Base-by-base conservation (phyloP, 139 green algal species). In the Tetratostichococcus sp. region DNA sequence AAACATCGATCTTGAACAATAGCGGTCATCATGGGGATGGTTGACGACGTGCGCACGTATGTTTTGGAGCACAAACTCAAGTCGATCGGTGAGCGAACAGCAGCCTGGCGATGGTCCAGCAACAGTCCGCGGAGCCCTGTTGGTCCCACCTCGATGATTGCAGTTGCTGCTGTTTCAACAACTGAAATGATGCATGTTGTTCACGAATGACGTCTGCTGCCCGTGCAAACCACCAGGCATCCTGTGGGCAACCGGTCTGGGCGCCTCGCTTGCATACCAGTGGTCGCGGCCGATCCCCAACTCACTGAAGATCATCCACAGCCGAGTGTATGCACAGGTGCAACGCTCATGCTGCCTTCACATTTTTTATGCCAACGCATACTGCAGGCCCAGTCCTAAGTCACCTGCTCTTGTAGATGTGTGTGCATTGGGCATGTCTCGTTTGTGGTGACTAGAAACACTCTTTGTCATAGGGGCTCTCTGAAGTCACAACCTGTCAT, bases 261-360 rank as follows among this genome's bases (percentile, higher is more conserved):
- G 21, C 22, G 71, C n/a, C 14, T 74, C 67, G 0, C 32, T 85
- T 21, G 80, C 71, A 28, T 85, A 75, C 58, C 83, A 88, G 32
- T 87, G 67, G 71, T 71, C 30, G 1, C 73, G 71, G 33, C 81
- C 81, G 26, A 85, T 88, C 43, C 83, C 83, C 8, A 81, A 70
- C 1, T 68, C 77, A 32, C 65, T 86, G 30, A 85, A 87, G 69
- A 35, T 88, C 4, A 88, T 88, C 25, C 83, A 88, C 50, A 66
- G 59, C 2, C 72, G 83, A 28, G 71, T 88, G 0, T 83, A 81
- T 71, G 83, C 83, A 22, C 83, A 88, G 81, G 83, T 84, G 23
- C 26, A 26, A 30, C 23, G 4, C 26, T 68, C 2, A 32, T 31
- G 6, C n/a, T 66, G 58, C 17, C 17, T 66, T n/a, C 58, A 30